Evolutionary conservation across 1,284 basidiomycete genomes (phyloP), one percentile per base, ranked within the genome.

Genomic region (Leccinum cinnamomeum): DNA sequence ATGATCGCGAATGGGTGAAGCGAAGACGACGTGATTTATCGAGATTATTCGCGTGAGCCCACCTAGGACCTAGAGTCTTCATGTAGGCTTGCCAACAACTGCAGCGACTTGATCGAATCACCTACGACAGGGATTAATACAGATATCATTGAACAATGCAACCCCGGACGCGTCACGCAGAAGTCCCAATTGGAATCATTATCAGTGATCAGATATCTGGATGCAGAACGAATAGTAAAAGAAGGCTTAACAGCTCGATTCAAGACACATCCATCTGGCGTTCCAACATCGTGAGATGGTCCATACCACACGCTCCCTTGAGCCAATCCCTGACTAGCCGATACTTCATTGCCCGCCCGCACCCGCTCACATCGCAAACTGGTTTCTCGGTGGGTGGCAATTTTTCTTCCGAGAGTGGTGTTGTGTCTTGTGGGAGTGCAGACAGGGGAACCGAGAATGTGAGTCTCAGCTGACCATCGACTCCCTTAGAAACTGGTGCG

Each of bases 251-350:
- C 28, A 25, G 14, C 28, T 53, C 28, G n/a, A 54, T 18, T 69
- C 46, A 69, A 30, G 54, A 57, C 1, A 57, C 56, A 7, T 63
- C 58, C 64, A 70, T 64, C 62, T 74, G 69, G n/a, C 30, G 62
- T 37, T 87, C 84, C 51, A 89, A 71, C 18, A 79, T 60, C 64
- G 84, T 85, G 67, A 89, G 75, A 74, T 89, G 87, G 2, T 69
- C 72, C 70, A 87, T 77, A 8, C 81, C 80, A 69, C 86, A 87
- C 2, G 84, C 85, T 0, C 85, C 85, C 57, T 71, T 77, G 58
- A 79, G 72, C 70, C 80, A 84, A 62, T 82, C 78, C 57, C 70
- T 78, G 37, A 83, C 80, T 3, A 84, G 75, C 41, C 84, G 77
- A 67, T 87, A 87, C 72, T 84, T 87, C 62, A 84, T 72, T 53